Evolutionary conservation across 2,329 filamentous ascomycete species (phyloP).

Genomic region (Sporothrix dimorphospora): DNA sequence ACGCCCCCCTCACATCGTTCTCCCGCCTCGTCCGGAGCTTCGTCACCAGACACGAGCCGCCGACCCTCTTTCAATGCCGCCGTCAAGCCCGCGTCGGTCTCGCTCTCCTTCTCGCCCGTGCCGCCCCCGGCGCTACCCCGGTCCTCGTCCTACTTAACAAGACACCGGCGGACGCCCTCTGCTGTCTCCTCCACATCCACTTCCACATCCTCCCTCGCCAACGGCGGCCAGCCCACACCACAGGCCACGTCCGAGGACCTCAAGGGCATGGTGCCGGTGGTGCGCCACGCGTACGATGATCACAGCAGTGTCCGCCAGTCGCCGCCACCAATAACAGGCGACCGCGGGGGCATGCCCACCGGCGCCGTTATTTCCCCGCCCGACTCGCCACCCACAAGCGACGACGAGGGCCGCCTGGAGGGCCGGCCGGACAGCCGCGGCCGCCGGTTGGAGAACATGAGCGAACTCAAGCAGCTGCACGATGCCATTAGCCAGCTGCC

Average conservation of each 20-base stretch:
- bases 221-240: constrained; percentile 48
- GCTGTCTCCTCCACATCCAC: constrained; percentile 39
- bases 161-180: constrained; percentile 63
- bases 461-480: constrained; percentile 73
- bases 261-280: constrained; percentile 46
- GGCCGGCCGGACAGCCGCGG: constrained; percentile 48
- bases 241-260: constrained; percentile 56
- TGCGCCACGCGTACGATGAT: constrained; percentile 35
- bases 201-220: too few species aligned
- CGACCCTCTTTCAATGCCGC: constrained; percentile 59
- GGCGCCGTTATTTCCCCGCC: constrained; percentile 90
- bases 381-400: constrained; percentile 78
- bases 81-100: constrained; percentile 27
- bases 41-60: constrained; percentile 61
- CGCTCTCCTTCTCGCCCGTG: constrained; percentile 33
- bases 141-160: constrained; percentile 67
- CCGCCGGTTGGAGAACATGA: constrained; percentile 55
- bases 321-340: constrained; percentile 77
- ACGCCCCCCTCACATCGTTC: constrained; percentile 75
- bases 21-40: constrained; percentile 60
- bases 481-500: constrained; percentile 82
- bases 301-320: constrained; percentile 71
- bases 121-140: constrained; percentile 61
- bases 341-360: constrained; percentile 67
- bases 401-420: constrained; percentile 63